Evolutionary conservation across 805 yeast species (phyloP).

Genomic region (Hermanozyma aechmeae): DNA sequence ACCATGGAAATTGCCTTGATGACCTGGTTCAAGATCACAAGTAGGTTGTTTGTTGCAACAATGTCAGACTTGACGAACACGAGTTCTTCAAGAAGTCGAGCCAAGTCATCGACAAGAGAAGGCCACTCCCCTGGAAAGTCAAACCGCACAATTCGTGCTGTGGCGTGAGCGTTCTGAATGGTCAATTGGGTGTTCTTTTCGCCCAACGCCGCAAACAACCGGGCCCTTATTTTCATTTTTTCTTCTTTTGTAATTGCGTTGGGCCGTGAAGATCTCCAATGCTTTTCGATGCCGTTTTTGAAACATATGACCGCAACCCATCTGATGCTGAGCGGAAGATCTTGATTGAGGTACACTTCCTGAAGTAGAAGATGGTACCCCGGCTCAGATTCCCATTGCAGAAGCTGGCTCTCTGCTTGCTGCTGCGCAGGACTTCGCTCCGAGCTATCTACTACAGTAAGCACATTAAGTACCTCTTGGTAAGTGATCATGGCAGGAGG

Average conservation of each 20-base stretch:
- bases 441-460: conserved; percentile 23
- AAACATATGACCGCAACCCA: conserved; percentile 85
- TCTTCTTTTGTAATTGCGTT: conserved; percentile 52
- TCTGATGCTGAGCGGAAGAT: conserved; percentile 55
- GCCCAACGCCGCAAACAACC: conserved; percentile 49
- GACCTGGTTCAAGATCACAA: conserved; percentile 66
- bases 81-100: conserved; percentile 34
- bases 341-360: conserved; percentile 47
- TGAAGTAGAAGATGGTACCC: conserved; percentile 54
- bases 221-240: conserved; percentile 49
- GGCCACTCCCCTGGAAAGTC: conserved; percentile 93
- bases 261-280: conserved; percentile 68
- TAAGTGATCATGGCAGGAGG: too few relatives aligned
- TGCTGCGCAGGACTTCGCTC: conserved; percentile 45
- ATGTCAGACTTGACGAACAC: conserved; percentile 34
- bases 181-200: conserved; percentile 70
- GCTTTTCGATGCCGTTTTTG: conserved; percentile 78
- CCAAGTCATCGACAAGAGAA: conserved; percentile 56
- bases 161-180: conserved; percentile 78
- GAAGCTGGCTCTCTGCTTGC: conserved; percentile 61
- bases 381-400: conserved; percentile 56
- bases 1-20: conserved; percentile 68
- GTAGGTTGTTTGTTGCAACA: conserved; percentile 49
- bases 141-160: conserved; percentile 66
- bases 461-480: conserved; percentile 18